Evolutionary conservation across 75 land plant genomes (phyloP).

Genomic region (Cupressus sempervirens): DNA sequence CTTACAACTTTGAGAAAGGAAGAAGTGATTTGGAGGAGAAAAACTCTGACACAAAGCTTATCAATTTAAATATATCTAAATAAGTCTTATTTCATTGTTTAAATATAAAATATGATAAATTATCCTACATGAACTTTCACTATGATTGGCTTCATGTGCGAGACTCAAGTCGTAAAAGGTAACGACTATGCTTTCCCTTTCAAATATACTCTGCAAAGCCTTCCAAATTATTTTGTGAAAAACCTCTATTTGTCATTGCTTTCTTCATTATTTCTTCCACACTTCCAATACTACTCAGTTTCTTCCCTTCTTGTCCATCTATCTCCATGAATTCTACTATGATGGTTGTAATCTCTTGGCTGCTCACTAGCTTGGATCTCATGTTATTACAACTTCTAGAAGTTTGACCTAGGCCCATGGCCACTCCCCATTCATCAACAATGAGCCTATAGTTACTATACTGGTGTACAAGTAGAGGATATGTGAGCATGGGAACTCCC

Average conservation of each 20-base stretch:
- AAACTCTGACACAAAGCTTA: too few species aligned
- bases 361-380: not conserved
- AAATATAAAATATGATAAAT: too few species aligned
- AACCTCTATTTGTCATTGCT: conserved; percentile 22
- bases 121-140: too few species aligned
- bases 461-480: conserved; percentile 47
- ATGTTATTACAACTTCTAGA: not conserved
- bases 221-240: conserved; percentile 20
- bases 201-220: conserved; percentile 21
- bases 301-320: conserved; percentile 5
- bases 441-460: conserved; percentile 40
- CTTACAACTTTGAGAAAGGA: too few species aligned
- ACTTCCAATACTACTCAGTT: conserved; percentile 15
- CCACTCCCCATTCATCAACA: conserved; percentile 41
- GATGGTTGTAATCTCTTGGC: conserved; percentile 18
- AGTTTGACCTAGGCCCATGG: conserved; percentile 16
- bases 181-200: not conserved
- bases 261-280: conserved; percentile 10
- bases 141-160: too few species aligned
- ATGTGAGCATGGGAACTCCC: conserved; percentile 47
- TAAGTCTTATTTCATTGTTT: too few species aligned
- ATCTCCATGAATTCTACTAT: conserved; percentile 18
- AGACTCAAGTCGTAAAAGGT: too few species aligned
- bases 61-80: too few species aligned
- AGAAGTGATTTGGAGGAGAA: too few species aligned